phyloP scores from a whole-genome alignment of 2,329 filamentous ascomycete genomes.

The Beauveria australis region DNA sequence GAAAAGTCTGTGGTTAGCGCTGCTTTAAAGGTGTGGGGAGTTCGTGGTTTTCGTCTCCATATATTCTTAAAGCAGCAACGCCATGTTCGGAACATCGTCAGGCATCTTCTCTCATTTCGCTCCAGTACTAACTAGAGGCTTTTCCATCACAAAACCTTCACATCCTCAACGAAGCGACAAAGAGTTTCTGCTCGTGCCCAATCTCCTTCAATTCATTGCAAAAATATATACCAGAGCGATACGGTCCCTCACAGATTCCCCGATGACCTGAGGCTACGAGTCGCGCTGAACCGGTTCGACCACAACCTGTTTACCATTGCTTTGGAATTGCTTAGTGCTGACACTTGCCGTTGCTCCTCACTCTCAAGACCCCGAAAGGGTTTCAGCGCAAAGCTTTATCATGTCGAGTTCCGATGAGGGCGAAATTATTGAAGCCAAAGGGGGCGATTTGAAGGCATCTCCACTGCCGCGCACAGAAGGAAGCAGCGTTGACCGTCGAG shows the following conservation, averaged over 20 bases:
- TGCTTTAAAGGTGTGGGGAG: not conserved
- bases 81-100: not conserved
- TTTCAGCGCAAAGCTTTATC: conserved; percentile 13
- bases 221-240: not conserved
- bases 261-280: conserved; percentile 26
- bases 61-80: conserved; percentile 14
- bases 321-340: conserved; percentile 26
- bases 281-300: conserved; percentile 36
- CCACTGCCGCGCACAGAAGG: conserved; percentile 67
- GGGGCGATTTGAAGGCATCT: conserved; percentile 71
- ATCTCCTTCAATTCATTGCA: not conserved
- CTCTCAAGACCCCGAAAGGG: conserved; percentile 17
- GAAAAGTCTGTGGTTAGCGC: not conserved
- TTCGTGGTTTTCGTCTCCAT: not conserved
- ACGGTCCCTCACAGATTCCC: conserved; percentile 8
- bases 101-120: not conserved
- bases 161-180: not conserved
- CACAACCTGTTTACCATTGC: conserved; percentile 26
- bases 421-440: conserved; percentile 71
- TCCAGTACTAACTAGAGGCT: not conserved
- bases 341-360: conserved; percentile 22
- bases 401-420: conserved; percentile 71
- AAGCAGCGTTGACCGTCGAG: conserved; percentile 84
- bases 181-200: not conserved
- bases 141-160: not conserved